A percentile compares a stretch with the other conserved stretches of the same genome.
Evolutionary conservation across 768 basidiomycete genomes (phyloP).

Genomic region (Cyathus striatus): DNA sequence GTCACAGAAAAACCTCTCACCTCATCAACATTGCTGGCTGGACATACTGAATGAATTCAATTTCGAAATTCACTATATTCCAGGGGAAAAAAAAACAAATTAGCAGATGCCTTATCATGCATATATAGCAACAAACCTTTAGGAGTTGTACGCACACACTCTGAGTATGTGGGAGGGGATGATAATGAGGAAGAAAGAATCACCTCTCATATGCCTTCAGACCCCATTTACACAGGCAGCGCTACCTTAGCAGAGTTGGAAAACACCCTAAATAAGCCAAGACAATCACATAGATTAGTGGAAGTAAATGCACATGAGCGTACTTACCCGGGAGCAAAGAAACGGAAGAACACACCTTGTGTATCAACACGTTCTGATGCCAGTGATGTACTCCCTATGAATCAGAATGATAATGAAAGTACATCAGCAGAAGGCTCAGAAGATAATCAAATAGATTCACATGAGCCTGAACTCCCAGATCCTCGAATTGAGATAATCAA

Average conservation of each 20-base stretch:
- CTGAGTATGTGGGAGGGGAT: neutral
- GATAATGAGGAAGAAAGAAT: neutral
- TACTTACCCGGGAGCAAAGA: neutral
- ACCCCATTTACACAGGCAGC: neutral
- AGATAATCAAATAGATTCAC: neutral
- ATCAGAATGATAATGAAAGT: neutral
- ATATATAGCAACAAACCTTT: neutral
- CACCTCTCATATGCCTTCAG: neutral
- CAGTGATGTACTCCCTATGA: too few species aligned
- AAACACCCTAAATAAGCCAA: neutral
- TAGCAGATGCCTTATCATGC: conserved; percentile 30
- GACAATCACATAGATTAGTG: neutral
- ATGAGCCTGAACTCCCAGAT: neutral
- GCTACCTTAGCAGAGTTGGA: neutral
- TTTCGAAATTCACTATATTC: conserved; percentile 25
- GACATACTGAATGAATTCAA: conserved; percentile 29
- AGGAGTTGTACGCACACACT: neutral
- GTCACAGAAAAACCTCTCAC: conserved; percentile 22
- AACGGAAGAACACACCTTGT: neutral
- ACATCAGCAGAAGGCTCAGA: neutral
- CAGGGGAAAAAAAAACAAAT: conserved; percentile 26
- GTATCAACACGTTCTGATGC: neutral
- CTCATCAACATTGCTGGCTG: conserved; percentile 23
- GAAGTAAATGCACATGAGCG: neutral
- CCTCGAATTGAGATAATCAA: neutral